Evolutionary conservation across 139 green algal genomes (phyloP).

Genomic region (Coelastrella sp.): DNA sequence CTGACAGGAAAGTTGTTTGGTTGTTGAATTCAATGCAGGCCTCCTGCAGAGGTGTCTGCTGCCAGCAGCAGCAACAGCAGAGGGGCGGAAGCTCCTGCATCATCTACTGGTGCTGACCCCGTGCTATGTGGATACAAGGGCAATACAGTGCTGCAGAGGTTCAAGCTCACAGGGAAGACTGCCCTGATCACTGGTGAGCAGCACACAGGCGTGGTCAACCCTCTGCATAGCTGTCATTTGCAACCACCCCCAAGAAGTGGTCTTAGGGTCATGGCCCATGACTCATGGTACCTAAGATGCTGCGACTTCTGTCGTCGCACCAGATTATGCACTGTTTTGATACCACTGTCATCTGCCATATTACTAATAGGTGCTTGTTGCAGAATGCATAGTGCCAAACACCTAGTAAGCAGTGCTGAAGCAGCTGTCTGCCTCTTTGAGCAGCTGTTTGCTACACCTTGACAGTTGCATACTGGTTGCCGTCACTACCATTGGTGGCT

Average conservation of each 20-base stretch:
- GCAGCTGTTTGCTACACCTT: neutral
- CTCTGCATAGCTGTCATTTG: too few species aligned
- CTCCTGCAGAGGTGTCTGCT: neutral
- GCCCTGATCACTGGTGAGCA: slow-evolving; percentile 61
- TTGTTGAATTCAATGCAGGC: too few species aligned
- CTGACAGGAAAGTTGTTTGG: too few species aligned
- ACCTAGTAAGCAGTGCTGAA: neutral
- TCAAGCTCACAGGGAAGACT: slow-evolving; percentile 60
- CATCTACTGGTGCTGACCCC: slow-evolving; percentile 40
- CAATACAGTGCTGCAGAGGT: slow-evolving; percentile 55
- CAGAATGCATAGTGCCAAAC: neutral
- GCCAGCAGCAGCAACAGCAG: neutral
- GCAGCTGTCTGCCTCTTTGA: too few species aligned
- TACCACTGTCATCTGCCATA: too few species aligned
- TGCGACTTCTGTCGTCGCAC: too few species aligned
- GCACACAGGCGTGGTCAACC: too few species aligned
- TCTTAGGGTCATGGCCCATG: too few species aligned
- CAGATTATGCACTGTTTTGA: too few species aligned
- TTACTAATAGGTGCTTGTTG: too few species aligned
- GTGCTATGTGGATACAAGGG: slow-evolving; percentile 39
- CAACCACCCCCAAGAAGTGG: too few species aligned
- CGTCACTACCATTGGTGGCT: neutral
- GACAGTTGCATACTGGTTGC: neutral
- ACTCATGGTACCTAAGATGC: too few species aligned
- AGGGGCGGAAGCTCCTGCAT: slow-evolving; percentile 1